Percentiles rank a stretch among this genome's conserved stretches.
phyloP scores from a whole-genome alignment of 1,139 yeast species.

The Debaryomyces coudertii region DNA sequence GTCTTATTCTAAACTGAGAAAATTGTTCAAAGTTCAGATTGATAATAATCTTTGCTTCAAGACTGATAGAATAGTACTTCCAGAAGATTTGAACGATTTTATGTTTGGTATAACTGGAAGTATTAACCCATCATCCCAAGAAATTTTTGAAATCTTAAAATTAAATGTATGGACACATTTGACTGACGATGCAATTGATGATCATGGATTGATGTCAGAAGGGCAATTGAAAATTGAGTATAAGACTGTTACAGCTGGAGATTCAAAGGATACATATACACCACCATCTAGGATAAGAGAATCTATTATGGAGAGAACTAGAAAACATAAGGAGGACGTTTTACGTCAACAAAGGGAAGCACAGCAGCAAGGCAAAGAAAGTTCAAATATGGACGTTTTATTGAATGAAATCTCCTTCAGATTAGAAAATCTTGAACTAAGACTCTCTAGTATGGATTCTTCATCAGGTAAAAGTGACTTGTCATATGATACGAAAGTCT shows the following conservation, averaged over 20 bases:
- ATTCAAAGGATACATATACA: conserved; percentile 9
- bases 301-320: conserved; percentile 43
- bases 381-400: neutral
- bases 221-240: conserved; percentile 39
- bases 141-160: conserved; percentile 62
- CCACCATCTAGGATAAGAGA: conserved; percentile 34
- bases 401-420: conserved; percentile 10
- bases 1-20: conserved; percentile 50
- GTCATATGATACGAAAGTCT: conserved; percentile 14
- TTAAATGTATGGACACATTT: conserved; percentile 57
- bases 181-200: conserved; percentile 58
- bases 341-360: conserved; percentile 12
- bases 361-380: neutral
- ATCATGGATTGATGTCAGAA: conserved; percentile 55
- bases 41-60: conserved; percentile 74
- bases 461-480: conserved; percentile 3
- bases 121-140: conserved; percentile 43
- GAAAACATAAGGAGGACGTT: conserved; percentile 29
- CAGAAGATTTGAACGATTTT: conserved; percentile 30
- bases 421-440: conserved; percentile 12
- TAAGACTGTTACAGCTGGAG: conserved; percentile 20
- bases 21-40: conserved; percentile 61
- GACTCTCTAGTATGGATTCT: conserved; percentile 4
- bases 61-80: conserved; percentile 54
- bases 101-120: conserved; percentile 57